Evolutionary conservation across 345 rosid species (phyloP).

Genomic region (Xanthoceras sorbifolium): DNA sequence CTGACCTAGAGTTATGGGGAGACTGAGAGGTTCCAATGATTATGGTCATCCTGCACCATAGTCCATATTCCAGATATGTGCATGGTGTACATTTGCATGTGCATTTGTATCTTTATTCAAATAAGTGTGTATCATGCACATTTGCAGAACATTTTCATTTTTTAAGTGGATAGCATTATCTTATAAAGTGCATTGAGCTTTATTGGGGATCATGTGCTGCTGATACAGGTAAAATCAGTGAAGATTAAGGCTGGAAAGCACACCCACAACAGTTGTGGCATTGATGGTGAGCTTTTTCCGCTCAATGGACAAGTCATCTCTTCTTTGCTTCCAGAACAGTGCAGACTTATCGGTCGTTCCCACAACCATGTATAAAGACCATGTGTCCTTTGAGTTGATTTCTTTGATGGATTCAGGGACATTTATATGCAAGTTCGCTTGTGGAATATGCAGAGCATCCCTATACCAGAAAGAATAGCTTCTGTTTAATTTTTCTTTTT

Average conservation of each 20-base stretch:
- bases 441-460: constrained; percentile 14
- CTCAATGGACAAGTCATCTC: constrained; percentile 85
- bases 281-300: constrained; percentile 87
- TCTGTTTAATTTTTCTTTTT: no score
- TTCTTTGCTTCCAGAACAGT: constrained; percentile 86
- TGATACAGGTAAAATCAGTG: constrained; percentile 83
- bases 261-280: constrained; percentile 84
- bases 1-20: background rate
- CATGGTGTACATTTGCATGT: no score
- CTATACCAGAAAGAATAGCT: constrained; percentile 6
- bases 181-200: background rate
- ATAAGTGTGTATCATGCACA: background rate
- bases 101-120: no score
- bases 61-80: background rate
- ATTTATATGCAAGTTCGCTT: background rate
- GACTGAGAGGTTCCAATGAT: background rate
- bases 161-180: background rate
- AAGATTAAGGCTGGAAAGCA: constrained; percentile 78
- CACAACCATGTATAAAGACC: constrained; percentile 38
- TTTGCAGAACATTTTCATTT: no score
- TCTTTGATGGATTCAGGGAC: constrained; percentile 10
- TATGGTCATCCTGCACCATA: background rate
- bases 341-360: constrained; percentile 82
- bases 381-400: constrained; percentile 17
- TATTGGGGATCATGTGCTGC: constrained; percentile 1